Conservation (phyloP, 1,284 basidiomycete genomes). For the Irpex sp. region DNA sequence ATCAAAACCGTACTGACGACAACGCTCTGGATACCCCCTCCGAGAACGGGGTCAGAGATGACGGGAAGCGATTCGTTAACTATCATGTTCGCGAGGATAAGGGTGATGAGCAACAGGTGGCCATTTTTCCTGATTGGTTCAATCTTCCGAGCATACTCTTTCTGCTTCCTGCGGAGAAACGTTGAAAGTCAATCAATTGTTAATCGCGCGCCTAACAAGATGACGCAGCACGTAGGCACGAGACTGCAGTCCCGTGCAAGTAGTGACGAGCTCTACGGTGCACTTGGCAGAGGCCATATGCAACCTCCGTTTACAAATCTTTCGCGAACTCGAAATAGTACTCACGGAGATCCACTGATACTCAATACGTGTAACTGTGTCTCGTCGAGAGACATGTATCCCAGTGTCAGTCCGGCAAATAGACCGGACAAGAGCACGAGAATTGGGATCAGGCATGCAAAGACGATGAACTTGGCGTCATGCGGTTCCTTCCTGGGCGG, state of each 20-base stretch:
- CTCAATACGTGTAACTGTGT: slow-evolving; percentile 87
- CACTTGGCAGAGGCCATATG: neutral
- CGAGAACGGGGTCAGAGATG: slow-evolving; percentile 83
- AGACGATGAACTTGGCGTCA: slow-evolving; percentile 34
- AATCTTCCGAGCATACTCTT: slow-evolving; percentile 78
- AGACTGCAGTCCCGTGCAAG: no score
- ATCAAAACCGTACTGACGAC: slow-evolving; percentile 81
- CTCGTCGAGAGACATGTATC: slow-evolving; percentile 91
- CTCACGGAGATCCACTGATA: slow-evolving; percentile 78
- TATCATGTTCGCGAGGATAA: slow-evolving; percentile 85
- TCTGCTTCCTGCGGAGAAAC: slow-evolving; percentile 54
- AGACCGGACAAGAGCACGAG: slow-evolving; percentile 57
- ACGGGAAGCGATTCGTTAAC: slow-evolving; percentile 89
- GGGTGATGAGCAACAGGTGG: slow-evolving; percentile 78
- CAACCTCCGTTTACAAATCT: neutral
- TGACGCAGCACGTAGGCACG: neutral
- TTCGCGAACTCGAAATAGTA: slow-evolving; percentile 16
- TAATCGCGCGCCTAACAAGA: neutral
- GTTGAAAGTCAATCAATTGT: neutral
- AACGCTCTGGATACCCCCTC: slow-evolving; percentile 78
- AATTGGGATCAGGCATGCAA: slow-evolving; percentile 50
- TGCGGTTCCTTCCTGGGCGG: slow-evolving; percentile 14
- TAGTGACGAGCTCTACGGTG: neutral
- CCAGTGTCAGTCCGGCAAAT: slow-evolving; percentile 74
- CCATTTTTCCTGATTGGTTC: slow-evolving; percentile 84